A percentile compares a stretch with the other conserved stretches of the same genome.
phyloP scores from a whole-genome alignment of 257 asterid genomes.

The Capsicum pubescens region DNA sequence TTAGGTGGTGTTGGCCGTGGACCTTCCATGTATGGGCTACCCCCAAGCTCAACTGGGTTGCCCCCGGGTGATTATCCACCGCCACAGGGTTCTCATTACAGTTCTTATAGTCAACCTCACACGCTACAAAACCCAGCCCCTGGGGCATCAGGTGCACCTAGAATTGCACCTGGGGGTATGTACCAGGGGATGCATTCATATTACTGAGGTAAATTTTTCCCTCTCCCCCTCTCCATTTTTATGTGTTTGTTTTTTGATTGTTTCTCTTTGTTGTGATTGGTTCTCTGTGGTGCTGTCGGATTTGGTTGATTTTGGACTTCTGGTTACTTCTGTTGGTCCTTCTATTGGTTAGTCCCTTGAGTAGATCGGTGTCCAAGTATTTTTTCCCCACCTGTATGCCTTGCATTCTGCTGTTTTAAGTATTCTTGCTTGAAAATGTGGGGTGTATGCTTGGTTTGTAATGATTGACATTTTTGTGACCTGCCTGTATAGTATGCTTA shows the following conservation, averaged over 20 bases:
- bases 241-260: not conserved
- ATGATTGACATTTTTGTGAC: slow-evolving; percentile 8
- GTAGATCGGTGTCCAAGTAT: not conserved
- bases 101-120: slow-evolving; percentile 60
- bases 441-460: not conserved
- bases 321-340: not conserved
- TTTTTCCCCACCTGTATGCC: not conserved
- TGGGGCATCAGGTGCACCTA: slow-evolving; percentile 56
- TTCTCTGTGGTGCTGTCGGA: not conserved
- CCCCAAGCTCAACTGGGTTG: slow-evolving; percentile 61
- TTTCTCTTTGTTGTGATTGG: slow-evolving; percentile 3
- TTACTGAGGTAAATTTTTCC: slow-evolving; percentile 66
- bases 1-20: slow-evolving; percentile 57
- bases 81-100: slow-evolving; percentile 52
- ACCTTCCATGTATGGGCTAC: slow-evolving; percentile 61
- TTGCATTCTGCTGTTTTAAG: not conserved
- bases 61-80: slow-evolving; percentile 60
- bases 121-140: slow-evolving; percentile 61
- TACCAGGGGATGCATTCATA: slow-evolving; percentile 74
- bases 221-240: not conserved
- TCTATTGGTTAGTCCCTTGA: not conserved
- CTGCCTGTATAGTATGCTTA: not conserved
- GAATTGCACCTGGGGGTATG: slow-evolving; percentile 69
- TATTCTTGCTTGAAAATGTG: not conserved
- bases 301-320: not conserved